Evolutionary conservation across 164 flowering plant species (phyloP), one percentile per base, ranked within the genome.

Genomic region (Chimonanthus praecox): DNA sequence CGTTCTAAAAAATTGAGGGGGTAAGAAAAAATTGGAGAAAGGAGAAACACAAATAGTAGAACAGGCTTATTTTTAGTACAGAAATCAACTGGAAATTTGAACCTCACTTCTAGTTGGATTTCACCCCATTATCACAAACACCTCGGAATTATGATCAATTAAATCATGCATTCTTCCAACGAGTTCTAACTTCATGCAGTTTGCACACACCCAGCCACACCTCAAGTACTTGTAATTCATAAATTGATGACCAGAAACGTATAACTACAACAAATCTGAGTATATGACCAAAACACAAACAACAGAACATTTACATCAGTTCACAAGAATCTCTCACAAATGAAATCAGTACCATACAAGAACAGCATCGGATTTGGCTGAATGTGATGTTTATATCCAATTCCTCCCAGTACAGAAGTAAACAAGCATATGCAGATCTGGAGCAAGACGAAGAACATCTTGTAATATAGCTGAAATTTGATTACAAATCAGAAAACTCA

Each of bases 251-350:
- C 51, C 8, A 49, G 1, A 49, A 49, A 5, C 5, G 67, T 13
- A 64, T 10, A 44, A 66, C 68, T 45, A 66, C 47, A 44, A 66
- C 47, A 66, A 44, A 33, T 6, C 46, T 33, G 33, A 33, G 33
- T 16, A 58, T 46, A 20, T 58, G 10, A 54, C 6, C 10, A 47
- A 71, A 71, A 58, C 50, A 71, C 44, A 33, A n/a, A 33, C 65
- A 71, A 47, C 8, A 58, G 58, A 44, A 45, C 65, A 71, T 71
- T 58, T 71, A 71, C 73, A 71, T 33, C 65, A n/a, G 20, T 71
- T 58, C 48, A 44, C 21, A 48, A 4, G 15, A 61, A 43, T 44
- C 45, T 71, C 64, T 16, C 65, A 20, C 21, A 51, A 71, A 58
- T 58, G 64, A 71, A 68, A n/a, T 10, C 2, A 48, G 4, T 2